These are phyloP conservation scores for Lactarius deliciosus DNA, from an alignment of 768 basidiomycete genomes.

Conservation along the genomic window DNA sequence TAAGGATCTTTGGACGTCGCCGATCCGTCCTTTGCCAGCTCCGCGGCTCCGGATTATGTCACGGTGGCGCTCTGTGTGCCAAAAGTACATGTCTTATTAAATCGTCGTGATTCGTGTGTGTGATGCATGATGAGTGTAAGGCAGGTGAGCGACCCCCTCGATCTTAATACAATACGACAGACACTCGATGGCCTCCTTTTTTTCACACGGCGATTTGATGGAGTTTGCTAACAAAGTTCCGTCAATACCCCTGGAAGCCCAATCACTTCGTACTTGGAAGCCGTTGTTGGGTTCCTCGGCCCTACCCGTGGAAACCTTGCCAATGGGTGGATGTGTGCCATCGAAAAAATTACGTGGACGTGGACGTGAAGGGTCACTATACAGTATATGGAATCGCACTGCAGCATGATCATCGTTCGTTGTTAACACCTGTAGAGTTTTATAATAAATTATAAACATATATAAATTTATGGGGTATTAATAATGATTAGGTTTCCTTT, in stretches of 20 bases:
- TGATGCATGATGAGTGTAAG: neutral
- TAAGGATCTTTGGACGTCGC: slow-evolving; percentile 12
- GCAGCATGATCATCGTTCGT: too few relatives aligned
- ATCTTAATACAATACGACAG: slow-evolving; percentile 4
- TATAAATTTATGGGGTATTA: too few relatives aligned
- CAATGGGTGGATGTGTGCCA: neutral
- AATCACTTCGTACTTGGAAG: slow-evolving; percentile 8
- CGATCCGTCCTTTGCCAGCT: slow-evolving; percentile 16
- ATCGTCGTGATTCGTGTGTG: neutral
- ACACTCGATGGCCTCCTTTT: slow-evolving; percentile 8
- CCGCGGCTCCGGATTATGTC: slow-evolving; percentile 22
- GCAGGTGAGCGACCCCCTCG: slow-evolving; percentile 15
- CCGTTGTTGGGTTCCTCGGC: slow-evolving; percentile 1
- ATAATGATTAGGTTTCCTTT: too few relatives aligned
- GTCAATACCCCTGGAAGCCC: slow-evolving; percentile 7
- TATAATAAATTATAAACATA: too few relatives aligned
- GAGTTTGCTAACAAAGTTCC: slow-evolving; percentile 19
- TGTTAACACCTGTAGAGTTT: too few relatives aligned
- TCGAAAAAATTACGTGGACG: slow-evolving; percentile 7
- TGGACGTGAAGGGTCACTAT: neutral
- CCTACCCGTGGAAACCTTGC: slow-evolving; percentile 3
- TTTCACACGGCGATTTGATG: slow-evolving; percentile 15
- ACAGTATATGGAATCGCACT: neutral
- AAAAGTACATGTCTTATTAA: neutral
- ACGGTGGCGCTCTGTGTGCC: slow-evolving; percentile 10